Evolutionary conservation across 768 basidiomycete species (phyloP), one percentile per base, ranked within the genome.

Genomic region (Lanmaoa rubissima): DNA sequence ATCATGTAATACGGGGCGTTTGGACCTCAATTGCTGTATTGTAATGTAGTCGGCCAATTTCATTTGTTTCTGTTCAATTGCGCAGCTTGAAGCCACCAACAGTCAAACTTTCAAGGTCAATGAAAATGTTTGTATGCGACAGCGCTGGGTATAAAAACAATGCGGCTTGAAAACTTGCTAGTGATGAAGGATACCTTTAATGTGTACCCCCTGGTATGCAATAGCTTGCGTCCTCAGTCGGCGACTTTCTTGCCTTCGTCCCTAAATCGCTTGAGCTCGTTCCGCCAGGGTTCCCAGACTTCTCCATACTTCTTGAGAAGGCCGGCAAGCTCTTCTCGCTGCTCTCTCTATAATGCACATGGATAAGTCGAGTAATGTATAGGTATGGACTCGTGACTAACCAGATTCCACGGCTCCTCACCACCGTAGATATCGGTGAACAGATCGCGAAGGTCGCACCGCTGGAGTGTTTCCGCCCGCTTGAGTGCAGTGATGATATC

Each of bases 361-460:
- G 7, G n/a, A 44, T 58, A 4, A 64, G 52, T 14, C 32, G 36
- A 45, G 43, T 8, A 4, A 31, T 2, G 24, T 40, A n/a, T 21
- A 10, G 0, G 21, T 3, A 40, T 14, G 21, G 8, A 34, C 2
- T 51, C n/a, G 19, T 13, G 46, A 79, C 92, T 68, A 67, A 91
- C 92, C 61, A 93, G 74, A 65, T 90, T 90, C 88, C 87, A 90
- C 1, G 90, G 90, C 65, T 88, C 82, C 61, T 91, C 84, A 4
- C 90, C 92, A 24, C 83, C 91, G 69, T 94, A 96, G 10, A 96
- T 85, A 60, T 96, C 93, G 9, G 82, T 86, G 71, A 95, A 95
- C 65, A 95, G 73, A 69, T 92, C 84, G 21, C 83, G 79, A n/a
- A 98, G 73, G 67, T 87, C 83, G 46, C 82, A 77, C 36, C 86